A percentile compares a stretch with the other conserved stretches of the same genome.
These are phyloP conservation scores for Ehretia macrophylla DNA, from an alignment of 257 asterid genomes.

Conservation along the genomic window DNA sequence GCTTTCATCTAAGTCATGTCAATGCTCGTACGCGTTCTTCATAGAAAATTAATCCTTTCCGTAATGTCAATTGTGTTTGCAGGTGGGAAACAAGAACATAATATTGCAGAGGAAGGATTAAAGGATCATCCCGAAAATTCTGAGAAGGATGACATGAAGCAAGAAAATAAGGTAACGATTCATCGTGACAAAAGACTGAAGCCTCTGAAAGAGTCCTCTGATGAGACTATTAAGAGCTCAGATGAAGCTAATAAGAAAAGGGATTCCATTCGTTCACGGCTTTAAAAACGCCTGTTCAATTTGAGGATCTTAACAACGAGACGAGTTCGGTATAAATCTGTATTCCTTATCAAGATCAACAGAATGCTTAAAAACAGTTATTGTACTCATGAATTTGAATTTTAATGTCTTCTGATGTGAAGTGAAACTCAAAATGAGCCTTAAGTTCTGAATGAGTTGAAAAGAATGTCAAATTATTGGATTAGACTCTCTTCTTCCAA, in stretches of 20 bases:
- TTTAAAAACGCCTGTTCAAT: constrained; percentile 18
- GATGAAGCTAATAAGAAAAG: constrained; percentile 23
- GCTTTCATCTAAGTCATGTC: neutral
- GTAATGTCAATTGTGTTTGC: constrained; percentile 5
- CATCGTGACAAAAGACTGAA: constrained; percentile 25
- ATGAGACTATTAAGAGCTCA: constrained; percentile 38
- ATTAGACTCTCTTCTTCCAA: too few relatives aligned
- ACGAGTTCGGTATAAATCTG: too few relatives aligned
- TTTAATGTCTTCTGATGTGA: too few relatives aligned
- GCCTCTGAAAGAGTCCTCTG: constrained; percentile 22
- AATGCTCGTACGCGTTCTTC: neutral
- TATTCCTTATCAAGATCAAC: too few relatives aligned
- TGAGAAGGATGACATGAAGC: constrained; percentile 30
- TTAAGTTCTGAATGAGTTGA: too few relatives aligned
- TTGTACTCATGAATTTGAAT: too few relatives aligned
- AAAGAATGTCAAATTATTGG: too few relatives aligned
- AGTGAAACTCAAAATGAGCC: too few relatives aligned
- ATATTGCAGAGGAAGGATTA: constrained; percentile 32
- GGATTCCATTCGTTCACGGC: constrained; percentile 61
- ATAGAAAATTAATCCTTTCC: neutral
- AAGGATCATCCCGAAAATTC: constrained; percentile 41
- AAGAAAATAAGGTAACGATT: constrained; percentile 19
- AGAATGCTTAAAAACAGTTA: too few relatives aligned
- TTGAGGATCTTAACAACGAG: constrained; percentile 7
- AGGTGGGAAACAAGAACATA: constrained; percentile 37